Base-by-base conservation (phyloP, 2,329 filamentous ascomycete species). In the Rhynchosporium secalis region DNA sequence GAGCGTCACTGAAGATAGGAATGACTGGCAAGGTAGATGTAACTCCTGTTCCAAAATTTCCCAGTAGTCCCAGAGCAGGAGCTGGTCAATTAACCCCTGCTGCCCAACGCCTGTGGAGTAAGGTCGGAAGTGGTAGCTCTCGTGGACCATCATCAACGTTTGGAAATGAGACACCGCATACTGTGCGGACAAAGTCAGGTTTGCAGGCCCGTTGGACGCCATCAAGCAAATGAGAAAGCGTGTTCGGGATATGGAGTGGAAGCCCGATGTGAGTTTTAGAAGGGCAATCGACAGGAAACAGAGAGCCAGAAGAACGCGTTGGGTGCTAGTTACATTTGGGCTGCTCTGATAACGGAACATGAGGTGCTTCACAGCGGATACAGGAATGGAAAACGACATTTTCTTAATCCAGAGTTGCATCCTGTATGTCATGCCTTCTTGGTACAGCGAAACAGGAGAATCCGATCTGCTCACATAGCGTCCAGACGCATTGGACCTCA, bases 21-120 rank as follows among this genome's bases (percentile, higher is more conserved):
- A 80, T 85, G 65, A 85, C 81, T 3, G 86, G 83, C 13, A 89
- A 81, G 68, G 80, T 78, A 12, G 81, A 84, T 38, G 76, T 77
- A 62, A 86, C 84, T 2, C 86, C 87, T 0, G 83, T 87, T n/a
- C 89, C 90, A 8, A 85, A 82, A 68, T 91, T 90, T 65, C 85
- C 87, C 1, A 89, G 86, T 67, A 88, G 85, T 65, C 86, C 86
- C 20, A 78, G 83, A 51, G 78, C 84, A 29, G 66, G 66, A 15
- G 76, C 80, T 9, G 79, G 78, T 20, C 78, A 78, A 4, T 76
- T 93, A 72, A 94, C 91, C 28, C 91, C 91, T 3, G 91, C 91
- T 13, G 91, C 88, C 2, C 84, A 87, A 73, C 81, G 86, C 64
- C 75, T 92, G 40, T 86, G 86, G 79, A 86, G 82, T 66, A 86